These are phyloP conservation scores for Diplodia mutila DNA, from an alignment of 2,329 filamentous ascomycete species.

Conservation along the genomic window DNA sequence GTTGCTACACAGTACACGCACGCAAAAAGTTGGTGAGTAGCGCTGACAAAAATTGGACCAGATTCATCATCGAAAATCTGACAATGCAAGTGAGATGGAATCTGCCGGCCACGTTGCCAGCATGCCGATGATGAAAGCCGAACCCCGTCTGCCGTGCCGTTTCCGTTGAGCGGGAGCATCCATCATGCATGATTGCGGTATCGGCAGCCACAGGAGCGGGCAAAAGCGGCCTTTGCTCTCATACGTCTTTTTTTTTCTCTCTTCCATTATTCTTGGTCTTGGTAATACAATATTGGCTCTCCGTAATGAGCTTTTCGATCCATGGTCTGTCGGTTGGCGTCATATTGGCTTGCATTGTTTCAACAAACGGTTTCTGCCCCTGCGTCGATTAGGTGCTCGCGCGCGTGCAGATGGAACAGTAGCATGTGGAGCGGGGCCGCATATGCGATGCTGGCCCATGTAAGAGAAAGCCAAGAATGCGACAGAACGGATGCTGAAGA, in stretches of 20 bases:
- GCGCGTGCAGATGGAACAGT: neutral
- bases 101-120: neutral
- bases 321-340: neutral
- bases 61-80: neutral
- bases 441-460: neutral
- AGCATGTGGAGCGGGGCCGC: neutral
- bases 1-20: too few relatives aligned
- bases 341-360: conserved; percentile 1
- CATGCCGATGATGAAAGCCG: neutral
- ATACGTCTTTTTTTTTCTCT: neutral
- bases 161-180: neutral
- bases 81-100: neutral
- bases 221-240: neutral
- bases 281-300: neutral
- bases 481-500: neutral
- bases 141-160: neutral
- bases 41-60: neutral
- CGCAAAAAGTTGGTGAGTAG: neutral
- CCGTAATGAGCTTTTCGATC: neutral
- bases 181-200: neutral
- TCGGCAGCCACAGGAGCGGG: neutral
- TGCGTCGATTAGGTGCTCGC: neutral
- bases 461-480: neutral
- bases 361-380: neutral
- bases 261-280: neutral